These are phyloP conservation scores for Canna indica DNA, from an alignment of 176 grass and related monocot genomes.

Conservation along the genomic window DNA sequence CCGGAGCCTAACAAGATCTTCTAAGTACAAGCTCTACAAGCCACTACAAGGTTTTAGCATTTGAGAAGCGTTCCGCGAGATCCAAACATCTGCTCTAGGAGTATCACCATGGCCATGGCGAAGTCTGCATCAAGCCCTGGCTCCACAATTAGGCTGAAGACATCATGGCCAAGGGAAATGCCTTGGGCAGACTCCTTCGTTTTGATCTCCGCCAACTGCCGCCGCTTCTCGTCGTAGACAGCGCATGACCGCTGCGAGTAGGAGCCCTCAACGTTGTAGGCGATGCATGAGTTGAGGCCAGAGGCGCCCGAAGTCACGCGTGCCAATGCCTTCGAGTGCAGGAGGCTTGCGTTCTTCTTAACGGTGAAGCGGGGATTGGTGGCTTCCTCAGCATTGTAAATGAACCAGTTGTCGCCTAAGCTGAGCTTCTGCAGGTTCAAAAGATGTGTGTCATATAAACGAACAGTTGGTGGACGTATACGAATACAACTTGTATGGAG, in stretches of 20 bases:
- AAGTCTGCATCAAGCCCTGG: constrained; percentile 29
- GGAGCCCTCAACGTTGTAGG: constrained; percentile 52
- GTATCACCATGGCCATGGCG: constrained; percentile 59
- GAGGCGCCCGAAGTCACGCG: constrained; percentile 23
- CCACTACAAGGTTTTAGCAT: not conserved
- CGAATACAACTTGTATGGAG: no score
- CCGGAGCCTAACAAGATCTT: not conserved
- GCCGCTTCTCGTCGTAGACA: constrained; percentile 32
- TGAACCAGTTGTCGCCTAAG: constrained; percentile 13
- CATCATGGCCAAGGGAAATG: constrained; percentile 13
- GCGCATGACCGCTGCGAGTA: constrained; percentile 47
- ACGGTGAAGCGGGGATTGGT: constrained; percentile 10
- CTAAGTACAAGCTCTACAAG: not conserved
- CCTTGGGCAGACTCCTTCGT: constrained; percentile 16
- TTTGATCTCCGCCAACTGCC: constrained; percentile 11
- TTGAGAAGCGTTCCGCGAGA: not conserved
- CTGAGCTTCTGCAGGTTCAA: constrained; percentile 17
- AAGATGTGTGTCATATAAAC: not conserved
- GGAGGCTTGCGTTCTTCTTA: constrained; percentile 15
- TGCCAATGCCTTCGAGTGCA: constrained; percentile 27
- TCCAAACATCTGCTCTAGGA: constrained; percentile 65
- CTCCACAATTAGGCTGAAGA: constrained; percentile 16
- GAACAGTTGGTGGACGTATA: not conserved
- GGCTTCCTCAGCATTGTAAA: constrained; percentile 22
- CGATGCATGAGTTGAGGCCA: not conserved